Evolutionary conservation across 73 alveolate genomes (phyloP), one percentile per base, ranked within the genome.

Genomic region (Stentor coeruleus): DNA sequence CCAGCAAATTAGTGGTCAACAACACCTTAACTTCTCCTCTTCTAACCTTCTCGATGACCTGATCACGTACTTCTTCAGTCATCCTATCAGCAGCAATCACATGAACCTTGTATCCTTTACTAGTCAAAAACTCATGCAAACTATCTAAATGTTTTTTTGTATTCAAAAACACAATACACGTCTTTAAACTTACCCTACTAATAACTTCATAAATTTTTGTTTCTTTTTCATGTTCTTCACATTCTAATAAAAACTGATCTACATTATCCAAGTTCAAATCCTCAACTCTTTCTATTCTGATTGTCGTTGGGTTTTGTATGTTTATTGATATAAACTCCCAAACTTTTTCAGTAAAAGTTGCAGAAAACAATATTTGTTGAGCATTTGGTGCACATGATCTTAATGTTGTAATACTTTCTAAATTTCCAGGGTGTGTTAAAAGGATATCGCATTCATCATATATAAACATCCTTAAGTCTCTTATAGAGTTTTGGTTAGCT

Each of bases 1-100:
- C 84, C n/a, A 90, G 58, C 3, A 90, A 33, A 88, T 90, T 82
- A 36, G 96, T 90, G 28, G 96, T 87, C 20, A 90, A 41, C 38
- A 90, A 58, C 4, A 90, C 90, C 36, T 84, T 84, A 76, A 84
- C 72, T 74, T 74, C 76, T 2, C 94, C 88, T 3, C 58, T 40
- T 49, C 87, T 66, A 75, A 90, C 85, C 74, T 81, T 90, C 90
- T 57, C 72, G 74, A 90, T 84, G 40, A 83, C 76, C 80, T 90
- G 92, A 77, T 87, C 96, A 80, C 94, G 76, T 55, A 79, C 91
- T 41, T 84, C 58, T 3, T 49, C 74, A 33, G 28, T 84, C 91
- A 90, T 86, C 38, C 57, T 77, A 35, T 91, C 91, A 49, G 90
- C 86, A 84, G 90, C 86, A 72, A 90, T 38, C 39, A 84, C 38